phyloP scores from a whole-genome alignment of 2,329 filamentous ascomycete species.

The Diplocarpon mali region DNA sequence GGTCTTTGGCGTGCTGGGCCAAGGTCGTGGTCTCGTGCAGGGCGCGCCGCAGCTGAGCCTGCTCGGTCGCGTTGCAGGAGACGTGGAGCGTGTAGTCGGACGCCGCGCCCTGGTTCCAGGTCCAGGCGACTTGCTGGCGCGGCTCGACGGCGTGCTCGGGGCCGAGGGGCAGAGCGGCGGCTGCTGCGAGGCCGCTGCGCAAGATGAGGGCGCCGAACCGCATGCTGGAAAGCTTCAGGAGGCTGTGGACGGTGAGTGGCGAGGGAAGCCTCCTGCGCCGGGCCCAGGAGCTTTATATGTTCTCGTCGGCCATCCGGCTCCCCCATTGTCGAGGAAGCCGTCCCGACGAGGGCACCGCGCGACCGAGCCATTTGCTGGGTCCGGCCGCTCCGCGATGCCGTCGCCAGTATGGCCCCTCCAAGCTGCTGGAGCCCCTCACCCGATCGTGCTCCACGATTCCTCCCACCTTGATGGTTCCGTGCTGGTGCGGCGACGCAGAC shows the following conservation, averaged over 20 bases:
- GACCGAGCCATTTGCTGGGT: no score
- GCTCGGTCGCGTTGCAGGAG: constrained; percentile 55
- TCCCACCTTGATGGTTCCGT: background rate
- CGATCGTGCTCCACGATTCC: background rate
- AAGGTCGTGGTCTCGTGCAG: constrained; percentile 48
- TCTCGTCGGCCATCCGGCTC: no score
- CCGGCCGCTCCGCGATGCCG: no score
- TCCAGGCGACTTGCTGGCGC: background rate
- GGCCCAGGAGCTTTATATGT: background rate
- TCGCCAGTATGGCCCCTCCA: no score
- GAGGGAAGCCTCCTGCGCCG: background rate
- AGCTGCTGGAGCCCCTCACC: background rate
- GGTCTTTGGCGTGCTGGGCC: constrained; percentile 49
- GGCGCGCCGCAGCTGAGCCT: constrained; percentile 41
- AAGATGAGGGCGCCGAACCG: constrained; percentile 1
- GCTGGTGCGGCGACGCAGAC: background rate
- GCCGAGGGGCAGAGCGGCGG: constrained; percentile 2
- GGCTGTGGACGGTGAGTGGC: background rate
- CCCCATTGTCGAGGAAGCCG: no score
- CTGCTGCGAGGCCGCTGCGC: background rate
- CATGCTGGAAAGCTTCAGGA: background rate
- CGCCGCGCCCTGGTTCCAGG: constrained; percentile 6
- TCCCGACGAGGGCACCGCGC: no score
- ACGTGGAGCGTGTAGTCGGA: constrained; percentile 41
- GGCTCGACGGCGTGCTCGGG: background rate